phyloP scores from a whole-genome alignment of 2,329 filamentous ascomycete species.

The Verticillium klebahnii region DNA sequence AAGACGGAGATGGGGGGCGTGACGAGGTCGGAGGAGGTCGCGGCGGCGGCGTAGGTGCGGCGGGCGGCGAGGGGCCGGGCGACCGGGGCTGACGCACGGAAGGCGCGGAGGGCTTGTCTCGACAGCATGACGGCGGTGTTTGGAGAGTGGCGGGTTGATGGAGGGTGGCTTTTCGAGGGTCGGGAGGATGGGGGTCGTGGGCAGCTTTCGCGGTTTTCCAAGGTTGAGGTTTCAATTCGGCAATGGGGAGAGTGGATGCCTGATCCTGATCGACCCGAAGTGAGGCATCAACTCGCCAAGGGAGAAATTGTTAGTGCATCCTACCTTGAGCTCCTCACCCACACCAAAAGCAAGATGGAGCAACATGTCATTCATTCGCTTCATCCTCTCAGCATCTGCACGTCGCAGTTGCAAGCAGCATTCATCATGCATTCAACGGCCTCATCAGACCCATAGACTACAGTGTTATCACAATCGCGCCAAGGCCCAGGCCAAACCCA shows the following conservation, averaged over 20 bases:
- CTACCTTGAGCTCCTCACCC: too few relatives aligned
- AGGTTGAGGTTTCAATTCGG: conserved; percentile 29
- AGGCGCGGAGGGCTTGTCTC: conserved; percentile 53
- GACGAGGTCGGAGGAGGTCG: conserved; percentile 58
- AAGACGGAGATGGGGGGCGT: conserved; percentile 89
- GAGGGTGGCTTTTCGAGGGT: conserved; percentile 14
- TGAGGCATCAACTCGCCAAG: conserved; percentile 30
- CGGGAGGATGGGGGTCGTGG: conserved; percentile 8
- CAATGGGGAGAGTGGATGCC: conserved; percentile 39
- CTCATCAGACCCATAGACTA: conserved; percentile 7
- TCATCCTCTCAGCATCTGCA: too few relatives aligned
- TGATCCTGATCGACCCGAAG: conserved; percentile 15
- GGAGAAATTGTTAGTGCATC: background rate
- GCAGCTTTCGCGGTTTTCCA: conserved; percentile 20
- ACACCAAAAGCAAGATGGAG: too few relatives aligned
- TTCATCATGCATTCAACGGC: conserved; percentile 2
- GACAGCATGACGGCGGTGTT: conserved; percentile 47
- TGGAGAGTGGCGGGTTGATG: conserved; percentile 11
- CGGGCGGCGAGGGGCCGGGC: conserved; percentile 51
- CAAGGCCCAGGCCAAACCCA: conserved; percentile 4
- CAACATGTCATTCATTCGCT: too few relatives aligned
- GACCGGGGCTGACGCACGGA: conserved; percentile 51
- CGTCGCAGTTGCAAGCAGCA: background rate
- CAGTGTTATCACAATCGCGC: conserved; percentile 12
- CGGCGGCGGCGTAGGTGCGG: conserved; percentile 73